Base-by-base conservation (phyloP, 164 flowering plant genomes). In the Echeveria elegans region DNA sequence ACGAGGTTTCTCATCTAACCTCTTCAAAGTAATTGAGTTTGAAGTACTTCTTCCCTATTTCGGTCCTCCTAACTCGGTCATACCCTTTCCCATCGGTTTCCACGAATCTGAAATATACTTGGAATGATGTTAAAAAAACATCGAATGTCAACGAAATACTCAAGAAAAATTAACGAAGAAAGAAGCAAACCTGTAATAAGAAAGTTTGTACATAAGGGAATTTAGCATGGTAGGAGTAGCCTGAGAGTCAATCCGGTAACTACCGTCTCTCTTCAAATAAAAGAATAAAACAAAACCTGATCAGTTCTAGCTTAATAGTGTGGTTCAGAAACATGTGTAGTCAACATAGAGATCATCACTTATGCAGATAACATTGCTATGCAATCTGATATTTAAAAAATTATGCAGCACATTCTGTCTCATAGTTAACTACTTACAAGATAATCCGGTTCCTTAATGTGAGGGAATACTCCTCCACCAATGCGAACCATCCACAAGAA, bases 401-500 rank as follows among this genome's bases (percentile, higher is more conserved):
- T 19, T 6, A 56, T 12, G 32, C 2, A 12, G 4, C 26, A 28
- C 4, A 12, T 15, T 19, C 2, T 56, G 32, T 26, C 32, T 28
- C 19, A 16, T 2, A 26, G 28, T 14, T 11, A 19, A 7, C 12
- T 23, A 68, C 93, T 79, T 75, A 95, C 99, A 68, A 95, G 83
- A 78, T 95, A 95, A 83, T 95, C 99, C 30, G 99, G 92, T 72
- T 95, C 99, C 81, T 86, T 92, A 67, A 95, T 95, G 73, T 95
- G 99, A 73, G 99, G 99, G 74, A 89, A 92, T 19, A 83, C 97
- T 66, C 99, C 99, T 28, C 99, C 99, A 72, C 99, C 99, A 52
- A 95, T 95, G 43, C 99, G 94, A 64, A 95, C 99, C 99, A 95
- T 95, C 97, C 99, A 95, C 65, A 92, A 76, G 77, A 95, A 95